Evolutionary conservation across 257 asterid species (phyloP).

Genomic region (Ilex asprella): DNA sequence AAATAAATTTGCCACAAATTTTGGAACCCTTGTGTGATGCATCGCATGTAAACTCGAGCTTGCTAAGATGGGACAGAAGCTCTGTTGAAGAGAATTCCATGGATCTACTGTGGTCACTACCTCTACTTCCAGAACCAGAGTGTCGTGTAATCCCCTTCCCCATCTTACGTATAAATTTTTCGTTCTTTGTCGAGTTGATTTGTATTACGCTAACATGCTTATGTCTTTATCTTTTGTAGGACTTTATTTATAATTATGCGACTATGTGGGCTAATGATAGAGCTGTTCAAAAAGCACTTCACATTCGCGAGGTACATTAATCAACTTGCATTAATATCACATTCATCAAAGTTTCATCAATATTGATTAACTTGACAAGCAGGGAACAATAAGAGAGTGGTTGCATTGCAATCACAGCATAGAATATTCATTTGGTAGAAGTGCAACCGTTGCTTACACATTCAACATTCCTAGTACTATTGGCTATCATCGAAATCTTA

Average conservation of each 20-base stretch:
- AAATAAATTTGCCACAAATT: too few relatives aligned
- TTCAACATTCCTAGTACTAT: neutral
- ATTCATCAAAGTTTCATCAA: too few relatives aligned
- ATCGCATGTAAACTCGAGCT: slow-evolving; percentile 15
- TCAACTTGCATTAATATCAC: too few relatives aligned
- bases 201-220: neutral
- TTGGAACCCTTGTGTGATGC: too few relatives aligned
- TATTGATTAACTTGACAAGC: neutral
- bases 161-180: too few relatives aligned
- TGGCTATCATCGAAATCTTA: neutral
- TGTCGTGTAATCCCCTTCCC: slow-evolving; percentile 27
- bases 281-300: slow-evolving; percentile 37
- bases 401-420: slow-evolving; percentile 26
- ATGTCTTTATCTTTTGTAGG: slow-evolving; percentile 15
- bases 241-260: slow-evolving; percentile 14
- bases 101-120: slow-evolving; percentile 10
- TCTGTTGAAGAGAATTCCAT: slow-evolving; percentile 17
- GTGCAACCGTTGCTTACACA: neutral
- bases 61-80: neutral
- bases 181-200: too few relatives aligned
- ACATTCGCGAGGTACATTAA: slow-evolving; percentile 30
- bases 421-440: neutral
- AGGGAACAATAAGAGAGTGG: slow-evolving; percentile 34
- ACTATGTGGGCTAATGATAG: slow-evolving; percentile 36
- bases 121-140: slow-evolving; percentile 9